Conservation (phyloP, 768 basidiomycete species). For the Nevesoporus exiguus region DNA sequence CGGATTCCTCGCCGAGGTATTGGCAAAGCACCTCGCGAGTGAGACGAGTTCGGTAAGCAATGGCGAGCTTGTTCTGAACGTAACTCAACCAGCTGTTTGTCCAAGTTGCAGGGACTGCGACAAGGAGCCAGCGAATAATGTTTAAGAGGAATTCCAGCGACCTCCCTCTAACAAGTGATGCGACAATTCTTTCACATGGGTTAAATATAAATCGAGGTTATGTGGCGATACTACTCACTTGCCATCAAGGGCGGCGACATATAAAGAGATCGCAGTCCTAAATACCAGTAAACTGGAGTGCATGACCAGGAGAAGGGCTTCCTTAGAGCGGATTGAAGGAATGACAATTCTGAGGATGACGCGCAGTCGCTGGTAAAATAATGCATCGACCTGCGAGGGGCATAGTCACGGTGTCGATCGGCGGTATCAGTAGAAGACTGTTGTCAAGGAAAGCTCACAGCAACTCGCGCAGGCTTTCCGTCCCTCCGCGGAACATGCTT, state of each 20-base stretch:
- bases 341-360: conserved; percentile 84
- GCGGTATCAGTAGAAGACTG: neutral
- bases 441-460: conserved; percentile 43
- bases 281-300: conserved; percentile 88
- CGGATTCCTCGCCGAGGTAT: conserved; percentile 75
- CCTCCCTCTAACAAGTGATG: conserved; percentile 87
- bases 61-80: conserved; percentile 88
- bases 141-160: conserved; percentile 76
- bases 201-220: conserved; percentile 1
- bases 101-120: conserved; percentile 92
- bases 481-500: conserved; percentile 22
- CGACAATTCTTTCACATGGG: conserved; percentile 70
- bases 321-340: conserved; percentile 79
- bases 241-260: conserved; percentile 93
- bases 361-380: conserved; percentile 82
- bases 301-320: conserved; percentile 81
- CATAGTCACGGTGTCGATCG: neutral
- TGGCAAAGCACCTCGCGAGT: conserved; percentile 78
- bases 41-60: conserved; percentile 83
- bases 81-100: conserved; percentile 91
- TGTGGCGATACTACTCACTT: conserved; percentile 46
- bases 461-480: conserved; percentile 57
- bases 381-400: conserved; percentile 69
- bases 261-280: conserved; percentile 87
- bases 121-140: conserved; percentile 84